Conservation (phyloP, 306 rosid genomes). For the Pyrus pyrifolia region DNA sequence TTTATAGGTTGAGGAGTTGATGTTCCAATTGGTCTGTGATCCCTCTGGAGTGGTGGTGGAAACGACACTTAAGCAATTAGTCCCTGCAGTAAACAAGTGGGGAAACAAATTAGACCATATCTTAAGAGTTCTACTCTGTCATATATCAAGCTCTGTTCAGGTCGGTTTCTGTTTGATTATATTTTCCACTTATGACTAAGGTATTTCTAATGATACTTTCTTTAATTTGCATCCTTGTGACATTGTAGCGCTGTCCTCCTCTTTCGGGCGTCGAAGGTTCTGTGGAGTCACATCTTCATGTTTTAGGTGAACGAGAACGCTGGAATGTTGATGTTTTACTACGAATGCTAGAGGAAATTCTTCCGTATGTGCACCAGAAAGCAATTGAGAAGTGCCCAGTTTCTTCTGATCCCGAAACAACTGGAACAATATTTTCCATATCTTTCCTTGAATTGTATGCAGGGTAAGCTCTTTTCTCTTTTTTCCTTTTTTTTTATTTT, state of each 20-base stretch:
- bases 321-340: slow-evolving; percentile 88
- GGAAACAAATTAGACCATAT: slow-evolving; percentile 82
- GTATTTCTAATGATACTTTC: slow-evolving; percentile 3
- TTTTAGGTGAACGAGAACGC: slow-evolving; percentile 88
- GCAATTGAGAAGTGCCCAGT: slow-evolving; percentile 77
- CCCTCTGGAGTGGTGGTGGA: slow-evolving; percentile 97
- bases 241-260: slow-evolving; percentile 82
- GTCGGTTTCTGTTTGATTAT: slow-evolving; percentile 32
- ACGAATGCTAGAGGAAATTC: slow-evolving; percentile 65
- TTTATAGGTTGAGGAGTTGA: slow-evolving; percentile 89
- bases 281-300: slow-evolving; percentile 81
- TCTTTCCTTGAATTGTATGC: slow-evolving; percentile 77
- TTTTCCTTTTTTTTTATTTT: neutral
- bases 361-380: slow-evolving; percentile 56
- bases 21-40: slow-evolving; percentile 93
- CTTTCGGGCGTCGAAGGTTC: slow-evolving; percentile 99
- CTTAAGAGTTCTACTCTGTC: slow-evolving; percentile 59
- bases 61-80: slow-evolving; percentile 64
- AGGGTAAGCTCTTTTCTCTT: slow-evolving; percentile 38
- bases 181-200: slow-evolving; percentile 6
- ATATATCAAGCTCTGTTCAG: slow-evolving; percentile 65
- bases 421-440: slow-evolving; percentile 46
- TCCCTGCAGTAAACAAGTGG: slow-evolving; percentile 87
- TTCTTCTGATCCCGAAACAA: slow-evolving; percentile 46
- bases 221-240: slow-evolving; percentile 12